Conservation (phyloP, 768 basidiomycete species). For the Cubamyces sp. region DNA sequence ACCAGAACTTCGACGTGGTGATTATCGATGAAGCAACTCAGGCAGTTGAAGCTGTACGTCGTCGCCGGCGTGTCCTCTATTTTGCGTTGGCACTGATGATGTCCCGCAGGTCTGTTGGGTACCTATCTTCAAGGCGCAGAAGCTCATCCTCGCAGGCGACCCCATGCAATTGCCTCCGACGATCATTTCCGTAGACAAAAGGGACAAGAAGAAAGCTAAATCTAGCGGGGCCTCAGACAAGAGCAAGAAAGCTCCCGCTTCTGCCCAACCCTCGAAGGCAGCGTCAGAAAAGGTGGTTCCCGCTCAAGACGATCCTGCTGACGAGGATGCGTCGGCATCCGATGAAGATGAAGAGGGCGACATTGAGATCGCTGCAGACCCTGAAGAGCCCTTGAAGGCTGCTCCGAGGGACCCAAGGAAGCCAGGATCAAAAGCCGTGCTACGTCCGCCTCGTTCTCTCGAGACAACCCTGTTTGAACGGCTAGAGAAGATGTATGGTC, state of each 20-base stretch:
- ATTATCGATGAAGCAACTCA: constrained; percentile 99
- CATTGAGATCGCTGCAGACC: constrained; percentile 10
- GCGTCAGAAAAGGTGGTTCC: neutral
- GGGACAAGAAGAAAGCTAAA: constrained; percentile 31
- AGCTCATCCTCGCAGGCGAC: constrained; percentile 90
- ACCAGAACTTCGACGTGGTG: constrained; percentile 85
- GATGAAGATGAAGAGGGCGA: constrained; percentile 22
- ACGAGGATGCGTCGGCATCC: neutral
- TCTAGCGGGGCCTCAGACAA: neutral
- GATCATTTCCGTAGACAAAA: constrained; percentile 67
- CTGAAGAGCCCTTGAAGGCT: constrained; percentile 2
- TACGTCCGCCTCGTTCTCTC: constrained; percentile 70
- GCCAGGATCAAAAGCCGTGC: constrained; percentile 18
- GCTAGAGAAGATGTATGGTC: constrained; percentile 86
- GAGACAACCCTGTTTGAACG: constrained; percentile 93
- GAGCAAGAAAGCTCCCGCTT: neutral
- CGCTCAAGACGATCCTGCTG: neutral
- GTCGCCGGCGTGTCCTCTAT: neutral
- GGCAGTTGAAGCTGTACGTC: constrained; percentile 85
- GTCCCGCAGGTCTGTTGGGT: constrained; percentile 83
- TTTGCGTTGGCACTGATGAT: neutral
- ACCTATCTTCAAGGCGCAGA: constrained; percentile 90
- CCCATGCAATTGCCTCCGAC: constrained; percentile 97
- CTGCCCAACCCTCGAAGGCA: neutral
- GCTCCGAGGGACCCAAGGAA: constrained; percentile 12